A percentile compares a stretch with the other conserved stretches of the same genome.
phyloP scores from a whole-genome alignment of 257 asterid species.

The Forsythia suspensa region DNA sequence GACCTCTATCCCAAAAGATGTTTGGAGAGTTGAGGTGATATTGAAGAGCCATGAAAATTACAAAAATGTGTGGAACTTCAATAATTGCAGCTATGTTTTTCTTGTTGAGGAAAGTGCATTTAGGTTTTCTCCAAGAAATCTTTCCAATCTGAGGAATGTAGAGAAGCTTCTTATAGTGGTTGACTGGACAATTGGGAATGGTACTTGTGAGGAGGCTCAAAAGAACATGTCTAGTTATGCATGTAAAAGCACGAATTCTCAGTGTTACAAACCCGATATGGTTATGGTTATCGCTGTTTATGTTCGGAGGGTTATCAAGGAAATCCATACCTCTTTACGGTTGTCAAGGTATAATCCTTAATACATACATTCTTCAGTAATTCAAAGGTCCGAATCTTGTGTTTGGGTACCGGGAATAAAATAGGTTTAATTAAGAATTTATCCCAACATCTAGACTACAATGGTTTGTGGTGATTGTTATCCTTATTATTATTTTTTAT shows the following conservation, averaged over 20 bases:
- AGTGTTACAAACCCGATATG: conserved; percentile 18
- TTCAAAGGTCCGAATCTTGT: not conserved
- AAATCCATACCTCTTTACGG: conserved; percentile 42
- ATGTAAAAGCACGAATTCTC: conserved; percentile 23
- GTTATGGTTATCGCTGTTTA: conserved; percentile 45
- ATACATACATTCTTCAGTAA: not conserved
- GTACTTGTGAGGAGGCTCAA: conserved; percentile 29
- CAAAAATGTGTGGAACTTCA: not conserved
- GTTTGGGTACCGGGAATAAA: too few species aligned
- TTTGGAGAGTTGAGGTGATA: not conserved
- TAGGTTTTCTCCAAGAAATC: not conserved
- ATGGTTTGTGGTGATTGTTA: too few species aligned
- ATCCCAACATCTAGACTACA: too few species aligned
- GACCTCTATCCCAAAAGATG: conserved; percentile 20
- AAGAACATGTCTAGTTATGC: conserved; percentile 23
- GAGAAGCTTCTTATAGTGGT: conserved; percentile 28
- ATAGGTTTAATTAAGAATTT: too few species aligned
- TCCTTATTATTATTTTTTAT: too few species aligned
- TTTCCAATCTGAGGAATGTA: conserved; percentile 14
- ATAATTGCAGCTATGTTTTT: conserved; percentile 37
- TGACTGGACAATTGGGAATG: conserved; percentile 46
- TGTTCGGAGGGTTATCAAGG: conserved; percentile 43
- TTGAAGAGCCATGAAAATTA: not conserved
- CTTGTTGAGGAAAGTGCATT: conserved; percentile 20
- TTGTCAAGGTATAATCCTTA: conserved; percentile 32